Base-by-base conservation (phyloP, 106 monocot genomes). In the Posidonia australis region DNA sequence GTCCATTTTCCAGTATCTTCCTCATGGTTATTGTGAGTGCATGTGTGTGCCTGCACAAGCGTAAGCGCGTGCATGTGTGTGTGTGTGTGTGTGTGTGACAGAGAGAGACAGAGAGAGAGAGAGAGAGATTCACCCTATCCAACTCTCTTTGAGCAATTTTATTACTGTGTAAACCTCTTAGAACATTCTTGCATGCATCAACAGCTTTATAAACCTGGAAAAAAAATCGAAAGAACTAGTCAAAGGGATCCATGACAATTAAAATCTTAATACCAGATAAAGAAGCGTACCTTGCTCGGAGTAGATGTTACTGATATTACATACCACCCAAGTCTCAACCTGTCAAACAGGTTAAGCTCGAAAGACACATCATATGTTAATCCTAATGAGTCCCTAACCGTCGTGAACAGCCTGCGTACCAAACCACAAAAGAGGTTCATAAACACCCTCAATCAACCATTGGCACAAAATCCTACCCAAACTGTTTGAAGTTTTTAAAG, bases 361-460 rank as follows among this genome's bases (percentile, higher is more conserved):
- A 98, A 98, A 18, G 90, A 98, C 44, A 98, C 96, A 83, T 98
- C 96, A 67, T 98, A 98, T 62, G 96, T 98, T 60, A 98, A 69
- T 53, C 96, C 96, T 42, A 98, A 54, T 11, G 96, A 91, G 78
- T 98, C 96, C 68, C 96, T 80, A 44, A 98, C 96, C 46, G 87
- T 98, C 49, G 96, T 98, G 68, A 98, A 98, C 57, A 98, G 83
- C 75, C 96, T 98, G 84, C 18, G 41, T 9, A 52, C 20, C 66
- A 51, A 31, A 21, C 3, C n/a, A n/a, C n/a, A n/a, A 64, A 23
- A 26, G 23, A 46, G 16, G n/a, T 41, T n/a, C 30, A 32, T 36
- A 2, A 36, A 36, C 7, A 36, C 7, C 36, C 36, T 36, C 36
- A 36, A 36, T 7, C 2, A 36, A 36, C 7, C 36, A 36, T 4